These are phyloP conservation scores for Fragosphaeria purpurea DNA, from an alignment of 2,329 filamentous ascomycete genomes.

Conservation along the genomic window DNA sequence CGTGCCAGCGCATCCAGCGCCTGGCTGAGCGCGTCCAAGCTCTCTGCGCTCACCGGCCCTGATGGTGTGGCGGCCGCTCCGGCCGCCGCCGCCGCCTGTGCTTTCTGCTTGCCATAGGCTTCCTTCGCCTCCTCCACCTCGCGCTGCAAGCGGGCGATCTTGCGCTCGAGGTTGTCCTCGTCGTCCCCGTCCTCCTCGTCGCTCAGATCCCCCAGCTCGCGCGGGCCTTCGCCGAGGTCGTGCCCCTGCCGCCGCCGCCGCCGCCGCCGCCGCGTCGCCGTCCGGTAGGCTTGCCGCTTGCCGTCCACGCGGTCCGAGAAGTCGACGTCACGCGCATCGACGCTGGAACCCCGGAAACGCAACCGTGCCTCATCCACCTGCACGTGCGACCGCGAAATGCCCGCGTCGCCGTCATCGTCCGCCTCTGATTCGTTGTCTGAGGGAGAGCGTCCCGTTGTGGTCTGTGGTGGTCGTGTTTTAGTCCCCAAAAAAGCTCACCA, in stretches of 20 bases:
- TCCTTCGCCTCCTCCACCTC: conserved; percentile 69
- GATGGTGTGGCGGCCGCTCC: conserved; percentile 6
- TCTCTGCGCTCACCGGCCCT: no score
- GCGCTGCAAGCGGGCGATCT: conserved; percentile 69
- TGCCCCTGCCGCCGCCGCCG: no score
- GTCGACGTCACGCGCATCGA: conserved; percentile 71
- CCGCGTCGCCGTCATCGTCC: conserved; percentile 46
- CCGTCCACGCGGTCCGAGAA: conserved; percentile 81
- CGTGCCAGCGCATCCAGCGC: conserved; percentile 57
- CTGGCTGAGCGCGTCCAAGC: conserved; percentile 56
- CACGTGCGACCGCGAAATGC: conserved; percentile 67
- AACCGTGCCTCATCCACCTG: conserved; percentile 70
- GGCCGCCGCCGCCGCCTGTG: conserved; percentile 32
- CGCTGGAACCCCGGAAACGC: conserved; percentile 63
- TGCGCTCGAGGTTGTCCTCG: conserved; percentile 62
- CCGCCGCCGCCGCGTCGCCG: conserved; percentile 56
- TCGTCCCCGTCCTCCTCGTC: conserved; percentile 70
- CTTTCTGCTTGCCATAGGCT: conserved; percentile 47
- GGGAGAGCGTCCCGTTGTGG: conserved; percentile 43
- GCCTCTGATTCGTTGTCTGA: conserved; percentile 52
- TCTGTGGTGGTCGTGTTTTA: conserved; percentile 25
- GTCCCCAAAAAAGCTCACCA: no score
- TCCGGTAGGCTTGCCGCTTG: conserved; percentile 75
- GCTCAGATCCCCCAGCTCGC: conserved; percentile 64
- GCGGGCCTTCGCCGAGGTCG: conserved; percentile 15